These are phyloP conservation scores for Ustanciosporium gigantosporum DNA, from an alignment of 1,284 basidiomycete species.

Conservation along the genomic window DNA sequence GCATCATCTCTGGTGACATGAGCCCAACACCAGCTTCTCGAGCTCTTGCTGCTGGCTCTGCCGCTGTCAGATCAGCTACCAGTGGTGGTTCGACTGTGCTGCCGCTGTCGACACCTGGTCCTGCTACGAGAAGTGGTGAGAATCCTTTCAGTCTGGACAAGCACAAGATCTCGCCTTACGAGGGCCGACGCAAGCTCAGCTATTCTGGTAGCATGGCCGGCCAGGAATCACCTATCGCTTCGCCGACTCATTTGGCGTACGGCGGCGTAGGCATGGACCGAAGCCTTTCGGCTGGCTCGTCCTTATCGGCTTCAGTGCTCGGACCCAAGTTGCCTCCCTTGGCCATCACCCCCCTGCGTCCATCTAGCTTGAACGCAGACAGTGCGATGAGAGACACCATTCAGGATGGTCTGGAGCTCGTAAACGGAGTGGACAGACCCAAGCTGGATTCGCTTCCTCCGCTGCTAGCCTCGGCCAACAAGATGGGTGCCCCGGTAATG, in stretches of 20 bases:
- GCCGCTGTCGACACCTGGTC: constrained; percentile 23
- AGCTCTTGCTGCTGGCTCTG: constrained; percentile 13
- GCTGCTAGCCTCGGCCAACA: constrained; percentile 18
- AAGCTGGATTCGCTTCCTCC: constrained; percentile 24
- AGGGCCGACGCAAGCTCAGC: constrained; percentile 27
- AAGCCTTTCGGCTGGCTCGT: constrained; percentile 7
- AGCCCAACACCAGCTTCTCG: constrained; percentile 30
- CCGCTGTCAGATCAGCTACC: constrained; percentile 4
- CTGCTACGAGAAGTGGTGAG: constrained; percentile 5
- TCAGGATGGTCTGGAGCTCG: background rate
- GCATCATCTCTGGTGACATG: too few species aligned
- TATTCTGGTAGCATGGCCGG: constrained; percentile 12
- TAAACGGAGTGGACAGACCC: constrained; percentile 11
- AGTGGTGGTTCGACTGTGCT: background rate
- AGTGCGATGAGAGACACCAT: background rate
- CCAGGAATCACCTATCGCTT: constrained; percentile 14
- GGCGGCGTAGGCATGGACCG: constrained; percentile 8
- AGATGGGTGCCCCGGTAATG: constrained; percentile 15
- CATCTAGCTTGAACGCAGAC: constrained; percentile 3
- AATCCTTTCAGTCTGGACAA: constrained; percentile 54
- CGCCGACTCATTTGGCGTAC: constrained; percentile 21
- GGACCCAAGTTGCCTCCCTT: constrained; percentile 30
- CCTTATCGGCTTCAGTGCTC: constrained; percentile 2
- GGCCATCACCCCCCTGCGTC: constrained; percentile 31
- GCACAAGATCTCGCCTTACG: constrained; percentile 50